Conservation (phyloP, 441 rosid genomes). For the Bocquillonia castaneifolia region DNA sequence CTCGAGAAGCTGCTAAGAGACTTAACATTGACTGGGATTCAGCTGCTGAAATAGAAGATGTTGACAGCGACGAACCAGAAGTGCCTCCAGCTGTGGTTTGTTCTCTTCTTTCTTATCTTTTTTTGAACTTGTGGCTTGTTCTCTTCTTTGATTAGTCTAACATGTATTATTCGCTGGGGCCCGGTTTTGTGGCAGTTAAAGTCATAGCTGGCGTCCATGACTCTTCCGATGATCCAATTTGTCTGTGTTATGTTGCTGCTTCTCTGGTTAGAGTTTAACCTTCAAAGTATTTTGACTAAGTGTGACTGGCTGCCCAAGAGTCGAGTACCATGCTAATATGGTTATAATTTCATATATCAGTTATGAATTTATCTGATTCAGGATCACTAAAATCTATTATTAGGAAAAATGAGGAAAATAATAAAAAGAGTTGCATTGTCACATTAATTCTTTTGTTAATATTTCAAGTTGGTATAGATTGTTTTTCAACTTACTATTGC, state of each 20-base stretch:
- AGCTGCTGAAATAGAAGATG: conserved; percentile 80
- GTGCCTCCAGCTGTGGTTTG: conserved; percentile 77
- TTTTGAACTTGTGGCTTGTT: conserved; percentile 79
- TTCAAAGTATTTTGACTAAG: not conserved
- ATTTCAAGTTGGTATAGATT: not conserved
- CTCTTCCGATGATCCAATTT: not conserved
- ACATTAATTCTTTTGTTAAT: not conserved
- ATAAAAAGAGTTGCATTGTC: not conserved
- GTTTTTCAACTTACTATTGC: not conserved
- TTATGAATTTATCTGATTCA: not conserved
- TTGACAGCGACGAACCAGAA: conserved; percentile 49
- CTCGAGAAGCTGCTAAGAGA: conserved; percentile 75
- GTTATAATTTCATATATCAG: not conserved
- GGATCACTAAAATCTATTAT: not conserved
- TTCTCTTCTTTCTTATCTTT: conserved; percentile 32
- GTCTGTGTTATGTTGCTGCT: not conserved
- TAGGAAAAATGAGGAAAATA: no score
- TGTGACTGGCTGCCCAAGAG: not conserved
- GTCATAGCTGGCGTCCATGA: not conserved
- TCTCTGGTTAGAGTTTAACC: not conserved
- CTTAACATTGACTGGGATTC: conserved; percentile 88
- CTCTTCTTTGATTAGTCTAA: conserved; percentile 21
- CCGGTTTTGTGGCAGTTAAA: not conserved
- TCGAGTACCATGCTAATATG: not conserved
- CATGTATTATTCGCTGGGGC: not conserved